phyloP scores from a whole-genome alignment of 164 flowering plant species.

The Tinospora cordifolia region DNA sequence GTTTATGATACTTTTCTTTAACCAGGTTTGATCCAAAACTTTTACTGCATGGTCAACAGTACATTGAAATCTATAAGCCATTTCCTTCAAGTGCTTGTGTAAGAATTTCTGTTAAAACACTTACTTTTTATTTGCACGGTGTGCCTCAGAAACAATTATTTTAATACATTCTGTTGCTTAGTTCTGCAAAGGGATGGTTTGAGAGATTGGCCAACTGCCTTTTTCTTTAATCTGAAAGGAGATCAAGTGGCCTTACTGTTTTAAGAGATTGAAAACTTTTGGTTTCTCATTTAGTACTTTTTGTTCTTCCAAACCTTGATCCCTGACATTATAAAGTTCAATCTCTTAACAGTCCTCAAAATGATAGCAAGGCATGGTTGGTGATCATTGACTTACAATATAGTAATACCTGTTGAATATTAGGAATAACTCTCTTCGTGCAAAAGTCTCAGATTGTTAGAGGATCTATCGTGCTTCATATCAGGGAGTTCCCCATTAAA shows the following conservation, averaged over 20 bases:
- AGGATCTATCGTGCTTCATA: not conserved
- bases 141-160: not conserved
- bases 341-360: not conserved
- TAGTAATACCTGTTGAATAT: not conserved
- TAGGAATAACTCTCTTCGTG: not conserved
- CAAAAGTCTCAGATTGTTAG: not conserved
- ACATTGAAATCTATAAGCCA: conserved; percentile 75
- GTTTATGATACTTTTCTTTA: conserved; percentile 9
- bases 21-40: conserved; percentile 77
- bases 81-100: conserved; percentile 70
- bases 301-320: not conserved
- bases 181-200: not conserved
- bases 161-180: not conserved
- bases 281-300: not conserved
- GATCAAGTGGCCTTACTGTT: not conserved
- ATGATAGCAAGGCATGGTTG: too few relatives aligned
- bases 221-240: too few relatives aligned
- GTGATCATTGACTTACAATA: not conserved
- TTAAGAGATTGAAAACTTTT: not conserved
- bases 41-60: conserved; percentile 86
- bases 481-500: not conserved
- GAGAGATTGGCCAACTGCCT: too few relatives aligned
- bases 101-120: conserved; percentile 25
- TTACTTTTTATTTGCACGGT: conserved; percentile 2
- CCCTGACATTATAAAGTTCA: not conserved